Conservation (phyloP, 176 grass and related monocot genomes). For the Canna indica region DNA sequence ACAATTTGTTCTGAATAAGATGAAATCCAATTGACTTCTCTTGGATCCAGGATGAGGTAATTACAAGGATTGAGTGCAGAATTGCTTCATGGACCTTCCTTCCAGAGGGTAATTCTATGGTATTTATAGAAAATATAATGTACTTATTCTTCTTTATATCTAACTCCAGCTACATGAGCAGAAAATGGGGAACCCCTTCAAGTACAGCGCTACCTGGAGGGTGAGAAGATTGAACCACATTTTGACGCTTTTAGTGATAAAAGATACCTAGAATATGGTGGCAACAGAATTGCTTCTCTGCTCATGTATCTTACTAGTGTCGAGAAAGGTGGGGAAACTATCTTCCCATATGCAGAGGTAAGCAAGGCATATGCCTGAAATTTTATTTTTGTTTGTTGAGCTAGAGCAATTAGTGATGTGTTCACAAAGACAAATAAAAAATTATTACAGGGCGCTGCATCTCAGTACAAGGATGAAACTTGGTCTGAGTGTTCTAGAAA, state of each 20-base stretch:
- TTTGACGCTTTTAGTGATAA: not conserved
- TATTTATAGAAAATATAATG: not conserved
- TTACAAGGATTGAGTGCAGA: slow-evolving; percentile 15
- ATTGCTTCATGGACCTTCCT: slow-evolving; percentile 22
- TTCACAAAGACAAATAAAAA: too few relatives aligned
- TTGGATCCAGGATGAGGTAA: slow-evolving; percentile 11
- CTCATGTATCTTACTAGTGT: slow-evolving; percentile 17
- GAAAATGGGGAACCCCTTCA: slow-evolving; percentile 10
- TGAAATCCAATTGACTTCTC: not conserved
- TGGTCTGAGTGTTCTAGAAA: slow-evolving; percentile 13
- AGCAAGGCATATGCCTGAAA: not conserved
- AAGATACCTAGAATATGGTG: not conserved
- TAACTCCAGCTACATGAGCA: not conserved
- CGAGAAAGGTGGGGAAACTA: slow-evolving; percentile 9
- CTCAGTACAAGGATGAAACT: slow-evolving; percentile 12
- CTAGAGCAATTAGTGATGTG: not conserved
- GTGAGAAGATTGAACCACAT: slow-evolving; percentile 2
- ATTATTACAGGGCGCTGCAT: not conserved
- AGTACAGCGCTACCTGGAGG: slow-evolving; percentile 8
- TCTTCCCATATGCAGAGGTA: slow-evolving; percentile 8
- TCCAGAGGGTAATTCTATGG: not conserved
- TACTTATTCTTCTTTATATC: not conserved
- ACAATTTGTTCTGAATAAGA: not conserved
- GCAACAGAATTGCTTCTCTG: not conserved
- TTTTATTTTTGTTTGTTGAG: not conserved